Conservation (phyloP, 78 protist species). For the Isochrysis galbana region DNA sequence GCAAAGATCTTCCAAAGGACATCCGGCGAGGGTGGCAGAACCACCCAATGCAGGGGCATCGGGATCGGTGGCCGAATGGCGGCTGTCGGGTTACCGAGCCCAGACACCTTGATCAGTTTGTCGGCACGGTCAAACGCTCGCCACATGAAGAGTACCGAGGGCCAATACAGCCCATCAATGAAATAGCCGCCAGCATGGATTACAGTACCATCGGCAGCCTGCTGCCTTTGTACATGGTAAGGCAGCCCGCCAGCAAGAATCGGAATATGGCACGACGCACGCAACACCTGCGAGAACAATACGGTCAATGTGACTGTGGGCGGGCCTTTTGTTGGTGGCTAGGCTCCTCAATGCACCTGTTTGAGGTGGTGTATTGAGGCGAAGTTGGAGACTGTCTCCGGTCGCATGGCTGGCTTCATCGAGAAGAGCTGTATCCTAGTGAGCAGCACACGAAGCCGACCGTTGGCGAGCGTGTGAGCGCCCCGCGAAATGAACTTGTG, state of each 20-base stretch:
- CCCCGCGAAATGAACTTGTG: not conserved
- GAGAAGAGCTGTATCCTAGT: not conserved
- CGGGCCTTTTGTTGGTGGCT: not conserved
- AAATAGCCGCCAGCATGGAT: not conserved
- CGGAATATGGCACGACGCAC: conserved; percentile 25
- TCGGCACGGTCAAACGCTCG: not conserved
- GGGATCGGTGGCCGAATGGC: not conserved
- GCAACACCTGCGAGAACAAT: no score
- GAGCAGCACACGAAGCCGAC: conserved; percentile 17
- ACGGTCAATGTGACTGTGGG: not conserved
- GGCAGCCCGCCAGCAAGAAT: not conserved
- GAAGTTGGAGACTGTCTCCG: not conserved
- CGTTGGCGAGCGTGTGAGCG: not conserved
- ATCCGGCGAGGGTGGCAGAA: not conserved
- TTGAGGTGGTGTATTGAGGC: not conserved
- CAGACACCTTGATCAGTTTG: not conserved
- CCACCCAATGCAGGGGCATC: not conserved
- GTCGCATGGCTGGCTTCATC: not conserved
- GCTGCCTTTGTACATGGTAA: not conserved
- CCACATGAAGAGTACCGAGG: not conserved
- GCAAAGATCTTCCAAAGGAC: not conserved
- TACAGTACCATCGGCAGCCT: not conserved
- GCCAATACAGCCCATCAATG: not conserved
- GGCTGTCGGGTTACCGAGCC: not conserved
- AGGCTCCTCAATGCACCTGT: not conserved